Base-by-base conservation (phyloP, 1,284 basidiomycete genomes). In the Boletus hoseneyae region DNA sequence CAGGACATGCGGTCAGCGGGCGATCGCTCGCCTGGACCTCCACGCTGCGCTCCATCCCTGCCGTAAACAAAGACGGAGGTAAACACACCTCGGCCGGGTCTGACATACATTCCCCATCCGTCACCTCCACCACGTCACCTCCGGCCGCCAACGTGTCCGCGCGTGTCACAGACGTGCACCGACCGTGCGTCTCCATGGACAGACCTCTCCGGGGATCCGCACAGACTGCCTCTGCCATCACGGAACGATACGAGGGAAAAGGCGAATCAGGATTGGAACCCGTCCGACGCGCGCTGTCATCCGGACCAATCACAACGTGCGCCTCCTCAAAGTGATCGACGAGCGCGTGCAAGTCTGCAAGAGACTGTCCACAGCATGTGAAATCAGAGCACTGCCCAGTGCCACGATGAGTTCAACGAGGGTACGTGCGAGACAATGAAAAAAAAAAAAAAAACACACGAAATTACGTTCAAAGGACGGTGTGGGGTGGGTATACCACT, bases 321-420 rank as follows among this genome's bases (percentile, higher is more conserved):
- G 70, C 65, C 56, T 79, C 77, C 55, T 87, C 83, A 50, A 81
- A 80, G 61, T 88, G 87, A 57, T 82, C 80, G 51, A 87, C 71
- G 42, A 87, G 77, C 45, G 77, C 78, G 63, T 88, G 85, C 47
- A 87, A 71, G 69, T 88, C 83, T 4, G 76, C 68, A 16, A 85
- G 73, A 38, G 72, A 64, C 44, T 77, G 69, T 21, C 79, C 78
- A 64, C 85, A 87, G 66, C 86, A 89, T 21, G 74, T 73, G 64
- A 84, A 87, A 66, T 87, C 73, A 23, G 75, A 75, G 60, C 78
- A 83, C 80, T 83, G 57, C 25, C 34, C 23, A 25, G 6, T 25
- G 23, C 23, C 23, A 25, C 23, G 23, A 25, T 25, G 23, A 25
- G 23, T 25, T 30, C 29, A 30, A 30, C 29, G 8, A 4, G 29